Percentiles rank a stretch among this genome's conserved stretches.
Conservation (phyloP, 306 rosid species). For the Pyrus bretschneideri region DNA sequence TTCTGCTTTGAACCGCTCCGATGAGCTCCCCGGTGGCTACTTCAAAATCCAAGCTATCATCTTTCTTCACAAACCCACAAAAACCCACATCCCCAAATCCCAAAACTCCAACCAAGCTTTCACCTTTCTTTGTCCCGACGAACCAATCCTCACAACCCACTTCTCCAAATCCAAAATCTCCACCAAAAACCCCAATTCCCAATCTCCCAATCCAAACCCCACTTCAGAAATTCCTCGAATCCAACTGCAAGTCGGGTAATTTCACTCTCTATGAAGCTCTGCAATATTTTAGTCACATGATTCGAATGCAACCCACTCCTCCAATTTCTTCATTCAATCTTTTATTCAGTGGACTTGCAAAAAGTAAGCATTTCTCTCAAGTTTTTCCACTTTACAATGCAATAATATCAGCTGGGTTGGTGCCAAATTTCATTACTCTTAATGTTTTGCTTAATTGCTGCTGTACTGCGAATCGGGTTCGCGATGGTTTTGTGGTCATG, state of each 20-base stretch:
- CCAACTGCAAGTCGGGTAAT: slow-evolving; percentile 20
- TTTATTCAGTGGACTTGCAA: slow-evolving; percentile 30
- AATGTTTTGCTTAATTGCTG: slow-evolving; percentile 36
- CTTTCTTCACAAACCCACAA: slow-evolving; percentile 9
- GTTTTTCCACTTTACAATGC: background rate
- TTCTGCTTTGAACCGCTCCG: background rate
- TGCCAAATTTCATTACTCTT: slow-evolving; percentile 15
- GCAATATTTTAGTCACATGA: slow-evolving; percentile 23
- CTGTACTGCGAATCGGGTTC: slow-evolving; percentile 21
- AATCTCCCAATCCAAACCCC: slow-evolving; percentile 3
- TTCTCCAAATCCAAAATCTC: slow-evolving; percentile 3
- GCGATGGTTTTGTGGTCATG: slow-evolving; percentile 26
- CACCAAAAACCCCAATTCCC: background rate
- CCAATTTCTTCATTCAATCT: slow-evolving; percentile 27
- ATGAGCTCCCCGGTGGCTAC: background rate
- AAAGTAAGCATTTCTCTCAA: slow-evolving; percentile 28
- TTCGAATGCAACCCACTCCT: slow-evolving; percentile 29
- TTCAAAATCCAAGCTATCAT: slow-evolving; percentile 10
- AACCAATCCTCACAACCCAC: background rate
- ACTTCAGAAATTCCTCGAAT: slow-evolving; percentile 17
- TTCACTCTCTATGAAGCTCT: slow-evolving; percentile 18
- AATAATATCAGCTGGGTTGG: slow-evolving; percentile 5
- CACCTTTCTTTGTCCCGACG: background rate
- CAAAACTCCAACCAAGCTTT: background rate
- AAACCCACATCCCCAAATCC: slow-evolving; percentile 4